Conservation (phyloP, 176 grass and related monocot genomes). For the Aegilops umbellulata region DNA sequence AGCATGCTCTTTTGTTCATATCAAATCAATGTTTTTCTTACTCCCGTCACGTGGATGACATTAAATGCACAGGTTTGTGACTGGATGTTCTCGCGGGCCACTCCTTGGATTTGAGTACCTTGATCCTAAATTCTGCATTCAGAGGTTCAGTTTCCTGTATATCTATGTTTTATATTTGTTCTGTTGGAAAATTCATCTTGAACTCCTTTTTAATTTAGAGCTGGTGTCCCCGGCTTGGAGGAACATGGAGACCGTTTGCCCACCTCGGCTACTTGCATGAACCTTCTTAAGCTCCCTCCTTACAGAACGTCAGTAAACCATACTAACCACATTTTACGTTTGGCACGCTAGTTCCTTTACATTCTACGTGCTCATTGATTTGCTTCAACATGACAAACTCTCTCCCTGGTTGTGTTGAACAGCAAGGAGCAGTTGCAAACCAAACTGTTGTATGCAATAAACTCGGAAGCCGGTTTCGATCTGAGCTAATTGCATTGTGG, state of each 20-base stretch:
- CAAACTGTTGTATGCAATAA: slow-evolving; percentile 94
- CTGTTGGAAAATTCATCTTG: neutral
- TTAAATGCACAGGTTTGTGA: slow-evolving; percentile 78
- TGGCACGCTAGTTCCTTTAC: neutral
- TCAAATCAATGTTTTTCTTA: slow-evolving; percentile 4
- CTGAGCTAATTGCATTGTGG: slow-evolving; percentile 54
- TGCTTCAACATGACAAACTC: slow-evolving; percentile 5
- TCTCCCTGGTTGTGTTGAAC: slow-evolving; percentile 34
- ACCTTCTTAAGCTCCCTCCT: slow-evolving; percentile 95
- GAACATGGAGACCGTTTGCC: slow-evolving; percentile 83
- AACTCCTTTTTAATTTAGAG: slow-evolving; percentile 39
- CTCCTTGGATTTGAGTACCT: slow-evolving; percentile 98
- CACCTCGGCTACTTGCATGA: slow-evolving; percentile 98
- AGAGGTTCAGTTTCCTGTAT: slow-evolving; percentile 51
- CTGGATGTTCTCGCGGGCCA: slow-evolving; percentile 96
- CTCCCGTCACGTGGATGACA: neutral
- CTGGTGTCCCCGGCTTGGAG: slow-evolving; percentile 56
- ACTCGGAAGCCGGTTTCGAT: slow-evolving; percentile 94
- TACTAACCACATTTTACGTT: slow-evolving; percentile 13
- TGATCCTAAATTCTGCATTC: slow-evolving; percentile 98
- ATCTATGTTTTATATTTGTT: neutral
- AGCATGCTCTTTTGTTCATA: neutral
- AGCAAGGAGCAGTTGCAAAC: slow-evolving; percentile 84
- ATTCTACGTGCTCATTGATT: neutral
- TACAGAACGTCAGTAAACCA: slow-evolving; percentile 65